Evolutionary conservation across 2,329 filamentous ascomycete genomes (phyloP).

Genomic region (Aschersonia sp.): DNA sequence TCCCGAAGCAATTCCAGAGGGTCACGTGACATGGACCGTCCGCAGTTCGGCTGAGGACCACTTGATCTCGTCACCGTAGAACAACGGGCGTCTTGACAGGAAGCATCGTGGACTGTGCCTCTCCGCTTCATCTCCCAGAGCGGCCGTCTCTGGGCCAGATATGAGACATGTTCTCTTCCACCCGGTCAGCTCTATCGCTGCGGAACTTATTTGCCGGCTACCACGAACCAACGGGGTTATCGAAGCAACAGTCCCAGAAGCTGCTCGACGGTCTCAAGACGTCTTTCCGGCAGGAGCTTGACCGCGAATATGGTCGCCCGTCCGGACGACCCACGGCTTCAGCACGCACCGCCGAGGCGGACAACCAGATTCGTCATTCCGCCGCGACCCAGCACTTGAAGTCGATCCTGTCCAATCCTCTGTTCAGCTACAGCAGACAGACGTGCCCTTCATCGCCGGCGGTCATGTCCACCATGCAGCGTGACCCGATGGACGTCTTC

Average conservation of each 20-base stretch:
- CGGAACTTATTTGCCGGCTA: slow-evolving; percentile 25
- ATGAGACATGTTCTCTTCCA: slow-evolving; percentile 16
- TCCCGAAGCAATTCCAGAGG: too few relatives aligned
- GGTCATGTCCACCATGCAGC: slow-evolving; percentile 7
- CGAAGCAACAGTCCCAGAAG: slow-evolving; percentile 33
- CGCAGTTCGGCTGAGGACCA: too few relatives aligned
- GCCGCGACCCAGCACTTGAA: slow-evolving; percentile 32
- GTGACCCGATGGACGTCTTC: slow-evolving; percentile 39
- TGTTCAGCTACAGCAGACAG: slow-evolving; percentile 27
- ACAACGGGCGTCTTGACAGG: too few relatives aligned
- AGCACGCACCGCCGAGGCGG: slow-evolving; percentile 7
- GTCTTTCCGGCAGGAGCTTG: slow-evolving; percentile 44
- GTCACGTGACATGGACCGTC: too few relatives aligned
- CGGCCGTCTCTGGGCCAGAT: neutral
- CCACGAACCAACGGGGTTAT: slow-evolving; percentile 38
- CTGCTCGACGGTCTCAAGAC: slow-evolving; percentile 40
- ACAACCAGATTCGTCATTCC: slow-evolving; percentile 18
- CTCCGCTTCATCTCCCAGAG: too few relatives aligned
- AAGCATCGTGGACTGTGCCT: too few relatives aligned
- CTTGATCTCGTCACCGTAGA: too few relatives aligned
- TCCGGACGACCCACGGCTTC: slow-evolving; percentile 10
- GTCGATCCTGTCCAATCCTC: slow-evolving; percentile 40
- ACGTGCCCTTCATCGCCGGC: slow-evolving; percentile 6
- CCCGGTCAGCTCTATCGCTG: slow-evolving; percentile 20
- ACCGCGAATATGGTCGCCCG: slow-evolving; percentile 37